phyloP scores from a whole-genome alignment of 352 stramenopile species.

The Globisporangium acanthophoron region DNA sequence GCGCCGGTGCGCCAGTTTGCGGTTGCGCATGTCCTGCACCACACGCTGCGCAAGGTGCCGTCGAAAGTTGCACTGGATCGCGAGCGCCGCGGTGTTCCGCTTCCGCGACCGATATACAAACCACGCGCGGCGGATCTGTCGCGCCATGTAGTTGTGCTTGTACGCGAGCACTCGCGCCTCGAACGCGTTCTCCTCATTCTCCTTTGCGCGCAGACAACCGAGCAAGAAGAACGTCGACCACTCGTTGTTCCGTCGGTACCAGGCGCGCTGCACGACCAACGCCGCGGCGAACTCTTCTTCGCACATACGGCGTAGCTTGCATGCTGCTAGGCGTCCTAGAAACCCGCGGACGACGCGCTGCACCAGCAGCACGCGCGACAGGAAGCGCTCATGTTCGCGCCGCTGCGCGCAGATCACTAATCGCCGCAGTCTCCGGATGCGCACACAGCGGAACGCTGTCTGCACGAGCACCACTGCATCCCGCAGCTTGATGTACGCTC shows the following conservation, averaged over 20 bases:
- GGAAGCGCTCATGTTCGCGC: constrained; percentile 31
- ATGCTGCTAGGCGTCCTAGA: constrained; percentile 29
- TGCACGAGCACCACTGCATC: constrained; percentile 50
- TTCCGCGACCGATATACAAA: constrained; percentile 18
- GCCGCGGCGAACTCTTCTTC: constrained; percentile 55
- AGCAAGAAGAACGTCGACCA: constrained; percentile 82
- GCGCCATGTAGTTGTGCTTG: constrained; percentile 35
- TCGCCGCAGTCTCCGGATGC: constrained; percentile 39
- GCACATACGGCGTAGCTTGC: constrained; percentile 16
- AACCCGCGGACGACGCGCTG: constrained; percentile 60
- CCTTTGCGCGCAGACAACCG: constrained; percentile 64
- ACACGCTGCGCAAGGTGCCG: constrained; percentile 21
- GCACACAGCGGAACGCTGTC: constrained; percentile 40
- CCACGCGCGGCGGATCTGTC: constrained; percentile 40
- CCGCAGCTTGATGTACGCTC: constrained; percentile 37
- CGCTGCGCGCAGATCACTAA: constrained; percentile 55
- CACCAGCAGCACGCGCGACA: constrained; percentile 36
- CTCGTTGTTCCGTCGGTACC: constrained; percentile 80
- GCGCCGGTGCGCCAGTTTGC: constrained; percentile 49
- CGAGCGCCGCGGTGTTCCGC: constrained; percentile 21
- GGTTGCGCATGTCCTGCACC: constrained; percentile 24
- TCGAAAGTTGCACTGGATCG: constrained; percentile 46
- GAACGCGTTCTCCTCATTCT: constrained; percentile 56
- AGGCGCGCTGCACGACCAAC: constrained; percentile 65
- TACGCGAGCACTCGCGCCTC: constrained; percentile 33